Conservation (phyloP, 495 filamentous ascomycete species). For the Cladorrhinum samala region DNA sequence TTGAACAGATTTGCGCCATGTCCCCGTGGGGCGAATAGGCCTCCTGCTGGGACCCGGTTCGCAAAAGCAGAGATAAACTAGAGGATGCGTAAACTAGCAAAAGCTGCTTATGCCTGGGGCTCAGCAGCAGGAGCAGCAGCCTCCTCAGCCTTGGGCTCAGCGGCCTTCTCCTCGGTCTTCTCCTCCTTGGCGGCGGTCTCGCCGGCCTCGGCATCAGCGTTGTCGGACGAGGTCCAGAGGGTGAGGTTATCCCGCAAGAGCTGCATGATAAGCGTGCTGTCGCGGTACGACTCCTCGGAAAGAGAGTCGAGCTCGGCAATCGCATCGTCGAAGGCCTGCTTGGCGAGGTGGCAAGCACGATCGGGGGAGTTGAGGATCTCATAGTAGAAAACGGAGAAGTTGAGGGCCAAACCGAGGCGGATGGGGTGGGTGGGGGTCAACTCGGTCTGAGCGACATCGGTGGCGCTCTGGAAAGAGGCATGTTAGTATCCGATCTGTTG, state of each 20-base stretch:
- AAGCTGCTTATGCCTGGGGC: conserved; percentile 24
- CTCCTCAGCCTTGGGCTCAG: conserved; percentile 49
- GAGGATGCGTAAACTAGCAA: conserved; percentile 12
- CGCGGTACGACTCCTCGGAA: conserved; percentile 99
- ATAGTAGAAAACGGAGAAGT: conserved; percentile 99
- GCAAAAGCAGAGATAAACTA: conserved; percentile 3
- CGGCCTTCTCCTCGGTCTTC: conserved; percentile 49
- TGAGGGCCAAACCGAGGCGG: conserved; percentile 94
- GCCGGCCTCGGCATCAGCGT: conserved; percentile 67
- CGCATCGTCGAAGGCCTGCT: conserved; percentile 98
- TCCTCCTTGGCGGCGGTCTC: conserved; percentile 56
- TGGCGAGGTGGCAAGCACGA: conserved; percentile 97
- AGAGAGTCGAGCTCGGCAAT: conserved; percentile 99
- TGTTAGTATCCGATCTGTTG: neutral
- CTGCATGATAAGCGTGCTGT: conserved; percentile 99
- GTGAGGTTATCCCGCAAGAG: conserved; percentile 98
- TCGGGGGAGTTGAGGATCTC: conserved; percentile 99
- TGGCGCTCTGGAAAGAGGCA: conserved; percentile 45
- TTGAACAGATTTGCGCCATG: neutral
- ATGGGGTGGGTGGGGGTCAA: conserved; percentile 98
- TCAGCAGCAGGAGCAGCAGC: conserved; percentile 43
- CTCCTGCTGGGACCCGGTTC: neutral
- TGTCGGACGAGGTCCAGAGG: conserved; percentile 97
- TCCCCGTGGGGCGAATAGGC: neutral
- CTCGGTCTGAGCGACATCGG: conserved; percentile 96